Evolutionary conservation across 2,329 filamentous ascomycete species (phyloP), one percentile per base, ranked within the genome.

Genomic region (Botrytis tulipae): DNA sequence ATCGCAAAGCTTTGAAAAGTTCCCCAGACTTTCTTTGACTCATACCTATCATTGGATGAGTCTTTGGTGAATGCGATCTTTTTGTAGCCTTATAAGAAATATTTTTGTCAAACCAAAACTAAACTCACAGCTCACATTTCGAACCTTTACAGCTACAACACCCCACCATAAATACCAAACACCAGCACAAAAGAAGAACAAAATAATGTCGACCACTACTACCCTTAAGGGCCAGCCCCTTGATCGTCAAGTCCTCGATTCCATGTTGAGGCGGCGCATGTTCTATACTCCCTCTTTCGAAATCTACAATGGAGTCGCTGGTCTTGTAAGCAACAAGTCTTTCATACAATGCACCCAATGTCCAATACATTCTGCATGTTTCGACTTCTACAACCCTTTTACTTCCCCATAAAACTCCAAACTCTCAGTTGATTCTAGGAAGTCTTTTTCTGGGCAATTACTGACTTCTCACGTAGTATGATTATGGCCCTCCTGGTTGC

Each of bases 261-360:
- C 91, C 75, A 89, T 98, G 81, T 90, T 98, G 79, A 91, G 92
- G 78, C 92, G 95, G 77, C 92, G 94, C 83, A 87, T 95, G 85
- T 98, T 98, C 87, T 97, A 96, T 85, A 97, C 95, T 76, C 95
- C 95, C 71, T 91, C 94, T 72, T 98, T 98, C 83, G 96, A 98
- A 84, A 95, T 97, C 80, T 98, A 98, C 82, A 93, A 93, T 78
- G 94, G 94, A 81, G 92, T 96, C 74, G 91, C 90, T 78, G 94
- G 94, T 80, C 87, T 93, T 37, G 93, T 90, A 82, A 91, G 93
- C 81, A 65, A 66, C 14, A 14, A 25, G 32, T 44, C 51, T 60
- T 67, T 60, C 51, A 40, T 60, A 60, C 32, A 42, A 14, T 51
- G 46, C 14, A 40, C 51, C 35, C 46, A n/a, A 40, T 46, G 16